Conservation (phyloP, 345 rosid species). For the Heritiera fomes region DNA sequence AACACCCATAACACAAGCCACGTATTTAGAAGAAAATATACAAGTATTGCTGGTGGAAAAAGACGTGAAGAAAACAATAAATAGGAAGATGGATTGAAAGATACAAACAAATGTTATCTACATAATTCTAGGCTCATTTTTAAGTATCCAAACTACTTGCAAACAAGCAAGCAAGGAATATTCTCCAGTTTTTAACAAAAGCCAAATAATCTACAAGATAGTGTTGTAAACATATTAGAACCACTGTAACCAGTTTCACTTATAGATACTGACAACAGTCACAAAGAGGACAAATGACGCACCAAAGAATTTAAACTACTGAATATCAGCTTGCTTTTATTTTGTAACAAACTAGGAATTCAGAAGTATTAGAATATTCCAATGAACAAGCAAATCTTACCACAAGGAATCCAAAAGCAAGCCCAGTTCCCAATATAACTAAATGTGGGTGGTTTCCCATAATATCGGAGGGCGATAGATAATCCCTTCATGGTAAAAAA, state of each 20-base stretch:
- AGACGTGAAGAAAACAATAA: neutral
- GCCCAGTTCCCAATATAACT: constrained; percentile 89
- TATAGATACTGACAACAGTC: neutral
- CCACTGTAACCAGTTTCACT: neutral
- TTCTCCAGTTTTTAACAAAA: neutral
- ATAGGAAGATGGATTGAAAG: neutral
- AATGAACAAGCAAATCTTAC: constrained; percentile 38
- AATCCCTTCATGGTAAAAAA: constrained; percentile 53
- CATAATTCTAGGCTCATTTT: neutral
- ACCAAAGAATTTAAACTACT: neutral
- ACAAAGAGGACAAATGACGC: neutral
- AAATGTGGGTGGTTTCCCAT: constrained; percentile 83
- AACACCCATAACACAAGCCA: neutral
- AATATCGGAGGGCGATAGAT: constrained; percentile 77
- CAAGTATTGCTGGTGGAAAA: neutral
- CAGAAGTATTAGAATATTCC: neutral
- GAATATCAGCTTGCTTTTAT: neutral
- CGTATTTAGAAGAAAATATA: constrained; percentile 1
- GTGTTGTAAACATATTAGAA: neutral
- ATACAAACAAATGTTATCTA: no score
- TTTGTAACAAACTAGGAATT: neutral
- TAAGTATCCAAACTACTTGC: neutral
- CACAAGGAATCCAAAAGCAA: constrained; percentile 98
- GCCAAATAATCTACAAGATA: neutral
- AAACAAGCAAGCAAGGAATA: neutral